Base-by-base conservation (phyloP, 2,329 filamentous ascomycete genomes). In the Penicillium sp. region DNA sequence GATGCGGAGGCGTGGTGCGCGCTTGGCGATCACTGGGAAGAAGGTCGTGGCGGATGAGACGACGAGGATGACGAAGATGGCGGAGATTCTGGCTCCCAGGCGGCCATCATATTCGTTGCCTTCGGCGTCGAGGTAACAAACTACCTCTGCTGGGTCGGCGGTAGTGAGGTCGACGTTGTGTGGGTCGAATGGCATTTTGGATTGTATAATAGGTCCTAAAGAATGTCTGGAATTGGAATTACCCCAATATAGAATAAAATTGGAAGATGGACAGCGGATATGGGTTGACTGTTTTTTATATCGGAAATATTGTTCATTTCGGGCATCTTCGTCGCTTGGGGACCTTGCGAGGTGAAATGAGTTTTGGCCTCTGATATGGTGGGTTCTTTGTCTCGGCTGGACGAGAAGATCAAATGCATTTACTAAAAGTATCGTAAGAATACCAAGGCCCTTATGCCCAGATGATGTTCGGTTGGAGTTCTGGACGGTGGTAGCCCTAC, bases 41-140 rank as follows among this genome's bases (percentile, higher is more conserved):
- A 74, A 65, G 3, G 72, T 74, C 4, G 63, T 62, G 3, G 58
- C 54, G 0, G 68, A 65, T 2, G 73, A 74, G 14, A 69, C 56
- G 48, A 74, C 37, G n/a, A 72, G 46, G 35, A 72, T 72, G 29
- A 75, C 72, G 51, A 74, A 75, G 42, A 74, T 57, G 18, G 73
- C 60, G 20, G 59, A 75, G 56, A 72, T 64, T 3, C 71, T 69
- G 1, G 66, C 67, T 7, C 72, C 73, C 1, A 74, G 51, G 3
- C 63, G 68, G 18, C 79, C 78, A 53, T 80, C 69, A 55, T 81
- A 81, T 16, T 80, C 74, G 54, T 80, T 81, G 0, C 56, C 62
- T 2, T 62, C 64, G 2, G 58, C 47, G 9, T 69, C 63, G 14
- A 81, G 57, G 59, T 74, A 79, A 60, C 79, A 82, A 55, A 78